phyloP scores from a whole-genome alignment of 2,329 filamentous ascomycete genomes.

The Penicillium vulpinum region DNA sequence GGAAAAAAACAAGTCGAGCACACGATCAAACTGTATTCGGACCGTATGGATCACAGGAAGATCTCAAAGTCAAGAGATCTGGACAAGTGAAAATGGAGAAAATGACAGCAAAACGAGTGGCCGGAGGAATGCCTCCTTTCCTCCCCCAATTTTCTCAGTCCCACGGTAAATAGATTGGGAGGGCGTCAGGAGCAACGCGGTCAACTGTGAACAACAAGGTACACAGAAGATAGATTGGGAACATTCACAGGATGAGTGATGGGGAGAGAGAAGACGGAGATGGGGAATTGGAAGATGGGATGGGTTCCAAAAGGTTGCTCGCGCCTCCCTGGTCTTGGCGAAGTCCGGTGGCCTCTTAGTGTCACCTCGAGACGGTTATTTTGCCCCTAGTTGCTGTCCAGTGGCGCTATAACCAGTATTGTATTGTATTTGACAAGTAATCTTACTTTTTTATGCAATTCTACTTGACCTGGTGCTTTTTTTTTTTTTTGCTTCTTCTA shows the following conservation, averaged over 20 bases:
- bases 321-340: constrained; percentile 16
- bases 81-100: constrained; percentile 25
- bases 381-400: constrained; percentile 18
- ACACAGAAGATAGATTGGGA: constrained; percentile 25
- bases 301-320: constrained; percentile 34
- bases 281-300: constrained; percentile 20
- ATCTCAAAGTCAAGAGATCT: constrained; percentile 12
- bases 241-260: constrained; percentile 29
- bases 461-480: neutral
- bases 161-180: constrained; percentile 33
- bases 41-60: constrained; percentile 23
- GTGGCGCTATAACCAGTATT: constrained; percentile 13
- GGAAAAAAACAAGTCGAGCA: neutral
- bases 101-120: constrained; percentile 39
- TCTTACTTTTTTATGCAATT: neutral
- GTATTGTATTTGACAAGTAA: constrained; percentile 2
- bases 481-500: neutral
- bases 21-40: neutral
- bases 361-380: constrained; percentile 29
- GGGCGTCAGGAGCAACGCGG: constrained; percentile 28
- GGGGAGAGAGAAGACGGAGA: constrained; percentile 26
- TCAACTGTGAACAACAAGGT: constrained; percentile 29
- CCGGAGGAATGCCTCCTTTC: constrained; percentile 47
- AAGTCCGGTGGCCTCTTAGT: constrained; percentile 8
- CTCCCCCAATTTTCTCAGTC: constrained; percentile 34